These are phyloP conservation scores for Macadamia tetraphylla DNA, from an alignment of 164 flowering plant genomes.

Conservation along the genomic window DNA sequence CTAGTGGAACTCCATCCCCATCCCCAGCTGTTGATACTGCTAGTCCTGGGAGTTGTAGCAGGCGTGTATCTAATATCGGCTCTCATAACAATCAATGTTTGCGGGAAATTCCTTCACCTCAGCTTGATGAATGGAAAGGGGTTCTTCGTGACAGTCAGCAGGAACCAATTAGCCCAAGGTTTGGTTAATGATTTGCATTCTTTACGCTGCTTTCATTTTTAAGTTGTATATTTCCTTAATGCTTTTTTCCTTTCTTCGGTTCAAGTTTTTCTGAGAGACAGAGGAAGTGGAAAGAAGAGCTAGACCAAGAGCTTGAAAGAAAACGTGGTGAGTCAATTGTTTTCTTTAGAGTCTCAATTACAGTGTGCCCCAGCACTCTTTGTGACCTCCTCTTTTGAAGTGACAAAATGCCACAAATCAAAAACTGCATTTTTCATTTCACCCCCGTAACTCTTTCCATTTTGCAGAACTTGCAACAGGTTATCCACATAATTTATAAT, in stretches of 20 bases:
- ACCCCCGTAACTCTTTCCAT: too few species aligned
- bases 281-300: constrained; percentile 1
- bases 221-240: background rate
- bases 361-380: too few species aligned
- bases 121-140: background rate
- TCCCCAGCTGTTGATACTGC: background rate
- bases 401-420: too few species aligned
- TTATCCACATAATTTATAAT: too few species aligned
- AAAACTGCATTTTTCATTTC: too few species aligned
- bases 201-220: background rate
- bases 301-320: background rate
- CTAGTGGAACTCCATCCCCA: background rate
- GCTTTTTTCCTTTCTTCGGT: background rate
- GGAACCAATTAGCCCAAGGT: background rate
- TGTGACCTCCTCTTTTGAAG: too few species aligned
- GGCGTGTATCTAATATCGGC: background rate
- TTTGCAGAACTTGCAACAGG: too few species aligned
- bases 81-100: background rate
- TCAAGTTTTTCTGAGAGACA: background rate
- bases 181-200: background rate
- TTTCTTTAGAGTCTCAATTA: too few species aligned
- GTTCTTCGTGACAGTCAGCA: background rate
- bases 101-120: background rate
- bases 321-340: background rate
- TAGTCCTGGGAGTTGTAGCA: background rate